Conservation (phyloP, 306 rosid species). For the Begonia peltatifolia region DNA sequence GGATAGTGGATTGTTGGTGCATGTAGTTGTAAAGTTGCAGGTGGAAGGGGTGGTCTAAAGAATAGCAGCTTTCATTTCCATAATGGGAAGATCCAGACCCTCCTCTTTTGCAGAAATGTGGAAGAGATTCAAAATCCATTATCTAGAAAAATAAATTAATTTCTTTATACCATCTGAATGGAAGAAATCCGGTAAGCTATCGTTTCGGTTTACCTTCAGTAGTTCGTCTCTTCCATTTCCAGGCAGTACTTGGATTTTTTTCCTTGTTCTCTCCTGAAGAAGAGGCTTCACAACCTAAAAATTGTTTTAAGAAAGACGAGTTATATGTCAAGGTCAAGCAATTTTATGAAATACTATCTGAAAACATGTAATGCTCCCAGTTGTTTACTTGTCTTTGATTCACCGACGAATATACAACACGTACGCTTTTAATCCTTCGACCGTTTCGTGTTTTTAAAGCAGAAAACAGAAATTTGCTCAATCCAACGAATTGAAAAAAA, state of each 20-base stretch:
- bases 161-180: neutral
- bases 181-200: neutral
- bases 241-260: conserved; percentile 69
- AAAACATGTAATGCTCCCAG: too few species aligned
- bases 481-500: too few species aligned
- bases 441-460: too few species aligned
- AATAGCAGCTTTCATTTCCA: conserved; percentile 41
- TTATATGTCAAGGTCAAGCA: neutral
- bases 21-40: conserved; percentile 66
- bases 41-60: conserved; percentile 78
- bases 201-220: conserved; percentile 37
- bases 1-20: conserved; percentile 39
- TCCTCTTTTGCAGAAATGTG: conserved; percentile 76
- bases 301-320: neutral
- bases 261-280: conserved; percentile 90
- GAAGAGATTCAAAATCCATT: conserved; percentile 78
- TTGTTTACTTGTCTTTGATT: too few species aligned
- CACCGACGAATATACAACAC: too few species aligned
- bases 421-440: too few species aligned
- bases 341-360: too few species aligned
- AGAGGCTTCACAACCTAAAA: conserved; percentile 78
- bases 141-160: conserved; percentile 31
- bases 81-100: conserved; percentile 81
- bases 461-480: too few species aligned
- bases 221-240: conserved; percentile 87